Percentiles rank a stretch among this genome's conserved stretches.
These are phyloP conservation scores for Mycosphaerella sp. DNA, from an alignment of 2,329 filamentous ascomycete species.

Conservation along the genomic window DNA sequence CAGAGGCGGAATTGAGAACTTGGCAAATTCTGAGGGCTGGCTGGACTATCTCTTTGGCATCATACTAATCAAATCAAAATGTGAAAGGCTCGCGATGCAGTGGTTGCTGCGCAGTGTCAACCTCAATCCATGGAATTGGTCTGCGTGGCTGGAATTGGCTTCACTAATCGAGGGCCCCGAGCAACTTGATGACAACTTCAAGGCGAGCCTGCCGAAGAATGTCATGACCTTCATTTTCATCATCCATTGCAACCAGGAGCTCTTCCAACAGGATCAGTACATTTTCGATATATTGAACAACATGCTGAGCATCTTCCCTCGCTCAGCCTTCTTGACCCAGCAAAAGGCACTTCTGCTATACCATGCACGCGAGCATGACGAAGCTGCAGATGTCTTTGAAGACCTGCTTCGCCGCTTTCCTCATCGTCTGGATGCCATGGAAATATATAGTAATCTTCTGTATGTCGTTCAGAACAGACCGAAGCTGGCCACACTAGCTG, in stretches of 20 bases:
- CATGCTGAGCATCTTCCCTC: conserved; percentile 77
- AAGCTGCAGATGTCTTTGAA: conserved; percentile 44
- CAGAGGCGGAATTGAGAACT: conserved; percentile 38
- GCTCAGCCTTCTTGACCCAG: conserved; percentile 81
- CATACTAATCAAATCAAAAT: conserved; percentile 83
- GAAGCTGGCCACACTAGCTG: conserved; percentile 86
- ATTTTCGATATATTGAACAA: conserved; percentile 70
- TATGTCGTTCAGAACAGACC: conserved; percentile 86
- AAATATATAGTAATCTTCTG: conserved; percentile 95
- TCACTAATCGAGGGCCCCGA: conserved; percentile 71
- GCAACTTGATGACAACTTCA: conserved; percentile 54
- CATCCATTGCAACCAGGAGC: conserved; percentile 80
- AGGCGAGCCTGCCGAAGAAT: conserved; percentile 68
- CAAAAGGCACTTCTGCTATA: conserved; percentile 84
- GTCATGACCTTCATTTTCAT: conserved; percentile 94
- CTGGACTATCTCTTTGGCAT: conserved; percentile 90
- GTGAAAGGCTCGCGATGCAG: conserved; percentile 73
- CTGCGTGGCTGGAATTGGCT: conserved; percentile 89
- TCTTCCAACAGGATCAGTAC: conserved; percentile 75
- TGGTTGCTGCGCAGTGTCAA: conserved; percentile 87
- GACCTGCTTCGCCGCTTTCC: conserved; percentile 58
- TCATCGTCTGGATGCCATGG: conserved; percentile 75
- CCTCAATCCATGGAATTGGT: conserved; percentile 92
- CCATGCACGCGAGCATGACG: conserved; percentile 72
- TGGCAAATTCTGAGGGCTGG: conserved; percentile 64